Evolutionary conservation across 257 asterid genomes (phyloP), one percentile per base, ranked within the genome.

Genomic region (Paraleonurus japonicus): DNA sequence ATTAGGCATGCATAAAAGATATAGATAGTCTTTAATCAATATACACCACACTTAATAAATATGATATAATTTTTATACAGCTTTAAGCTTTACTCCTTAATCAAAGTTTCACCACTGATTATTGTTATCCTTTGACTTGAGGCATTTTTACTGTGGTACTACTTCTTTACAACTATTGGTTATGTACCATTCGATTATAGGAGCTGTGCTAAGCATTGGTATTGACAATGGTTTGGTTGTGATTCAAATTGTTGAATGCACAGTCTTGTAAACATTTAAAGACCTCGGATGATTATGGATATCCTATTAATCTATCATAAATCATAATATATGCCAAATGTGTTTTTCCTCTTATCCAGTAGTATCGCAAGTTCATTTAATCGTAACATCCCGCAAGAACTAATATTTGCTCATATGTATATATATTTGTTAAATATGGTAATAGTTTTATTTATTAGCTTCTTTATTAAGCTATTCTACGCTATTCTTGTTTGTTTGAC

Each of bases 161-260:
- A 20, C 45, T 27, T 64, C 32, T 23, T 65, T 75, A 32, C 33
- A 10, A 48, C 17, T 35, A 45, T 50, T 32, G 27, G 5, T 13
- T 24, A 45, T 24, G 24, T 37, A 41, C 45, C 35, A 55, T n/a
- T 30, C 41, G 47, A 58, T 71, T 51, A 32, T 53, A 57, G 45
- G 48, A 66, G 57, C 35, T 61, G 54, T 45, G 47, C 24, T 50
- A 33, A 23, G 45, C 26, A 4, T 47, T 26, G 22, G 67, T 7
- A 41, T 59, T 28, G 41, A 51, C 16, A 48, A 15, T 50, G 59
- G 58, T 61, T 24, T 66, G 43, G 20, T 64, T 71, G 48, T 60
- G 70, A 47, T 65, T 58, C 24, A 24, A 43, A 33, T 50, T 11
- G 70, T 69, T 12, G 59, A 15, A 8, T 30, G 48, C 37, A 57